Evolutionary conservation across 2,329 filamentous ascomycete genomes (phyloP).

Genomic region (Alternaria burnsii): DNA sequence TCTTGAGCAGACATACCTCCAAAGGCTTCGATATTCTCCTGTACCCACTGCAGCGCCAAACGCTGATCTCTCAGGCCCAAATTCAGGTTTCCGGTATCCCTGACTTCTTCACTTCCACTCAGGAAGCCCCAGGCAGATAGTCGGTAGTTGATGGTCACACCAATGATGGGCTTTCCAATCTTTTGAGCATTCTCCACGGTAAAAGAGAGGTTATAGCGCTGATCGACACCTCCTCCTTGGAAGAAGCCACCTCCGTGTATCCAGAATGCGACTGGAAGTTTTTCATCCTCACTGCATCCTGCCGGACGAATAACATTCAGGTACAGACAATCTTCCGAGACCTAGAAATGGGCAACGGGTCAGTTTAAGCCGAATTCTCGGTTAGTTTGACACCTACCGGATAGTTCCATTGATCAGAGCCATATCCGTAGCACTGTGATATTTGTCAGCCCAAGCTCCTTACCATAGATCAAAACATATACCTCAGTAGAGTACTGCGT

Average conservation of each 20-base stretch:
- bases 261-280: conserved; percentile 63
- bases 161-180: conserved; percentile 59
- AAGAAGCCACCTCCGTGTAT: conserved; percentile 63
- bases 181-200: conserved; percentile 59
- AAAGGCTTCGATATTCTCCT: conserved; percentile 55
- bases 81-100: conserved; percentile 56
- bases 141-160: conserved; percentile 60
- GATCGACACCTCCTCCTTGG: conserved; percentile 61
- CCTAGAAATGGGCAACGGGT: conserved; percentile 30
- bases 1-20: conserved; percentile 50
- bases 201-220: conserved; percentile 60
- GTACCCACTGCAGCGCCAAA: conserved; percentile 57
- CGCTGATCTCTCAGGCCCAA: conserved; percentile 58
- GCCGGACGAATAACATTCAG: conserved; percentile 61
- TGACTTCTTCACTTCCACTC: conserved; percentile 49
- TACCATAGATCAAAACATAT: neutral
- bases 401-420: conserved; percentile 52
- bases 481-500: conserved; percentile 41
- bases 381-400: conserved; percentile 38
- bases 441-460: conserved; percentile 10
- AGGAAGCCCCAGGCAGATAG: conserved; percentile 71
- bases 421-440: conserved; percentile 49
- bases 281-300: conserved; percentile 37
- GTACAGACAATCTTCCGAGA: conserved; percentile 61
- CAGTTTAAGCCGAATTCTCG: neutral